These are phyloP conservation scores for Pythium graminicola DNA, from an alignment of 352 stramenopile genomes.

Conservation along the genomic window DNA sequence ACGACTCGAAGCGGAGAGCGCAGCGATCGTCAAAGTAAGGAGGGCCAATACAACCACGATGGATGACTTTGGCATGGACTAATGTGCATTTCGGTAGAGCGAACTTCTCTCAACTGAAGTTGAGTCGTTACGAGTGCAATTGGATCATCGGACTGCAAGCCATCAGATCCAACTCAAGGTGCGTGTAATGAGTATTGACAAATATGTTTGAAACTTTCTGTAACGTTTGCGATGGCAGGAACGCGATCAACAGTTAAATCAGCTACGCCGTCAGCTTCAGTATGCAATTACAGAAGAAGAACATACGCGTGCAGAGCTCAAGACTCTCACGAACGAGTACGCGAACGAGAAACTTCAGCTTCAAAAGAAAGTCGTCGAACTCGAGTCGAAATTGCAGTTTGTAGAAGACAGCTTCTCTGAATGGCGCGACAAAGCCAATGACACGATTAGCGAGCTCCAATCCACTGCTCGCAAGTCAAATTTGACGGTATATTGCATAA, in stretches of 20 bases:
- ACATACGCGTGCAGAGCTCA: slow-evolving; percentile 54
- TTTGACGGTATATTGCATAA: slow-evolving; percentile 36
- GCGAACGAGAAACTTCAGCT: slow-evolving; percentile 51
- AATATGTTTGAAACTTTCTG: not conserved
- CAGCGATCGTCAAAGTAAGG: slow-evolving; percentile 47
- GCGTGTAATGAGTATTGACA: not conserved
- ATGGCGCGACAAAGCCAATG: slow-evolving; percentile 67
- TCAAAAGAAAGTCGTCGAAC: slow-evolving; percentile 64
- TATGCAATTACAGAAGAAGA: slow-evolving; percentile 59
- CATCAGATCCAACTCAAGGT: slow-evolving; percentile 65
- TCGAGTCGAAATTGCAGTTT: slow-evolving; percentile 62
- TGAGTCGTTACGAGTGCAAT: slow-evolving; percentile 45
- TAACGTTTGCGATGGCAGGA: slow-evolving; percentile 17
- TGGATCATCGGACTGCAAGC: slow-evolving; percentile 40
- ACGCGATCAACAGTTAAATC: slow-evolving; percentile 56
- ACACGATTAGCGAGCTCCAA: slow-evolving; percentile 42
- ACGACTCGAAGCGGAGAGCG: slow-evolving; percentile 50
- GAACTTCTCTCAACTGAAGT: slow-evolving; percentile 45
- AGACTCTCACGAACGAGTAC: slow-evolving; percentile 38
- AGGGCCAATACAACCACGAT: not conserved
- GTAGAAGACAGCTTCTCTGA: slow-evolving; percentile 56
- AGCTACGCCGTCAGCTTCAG: slow-evolving; percentile 61
- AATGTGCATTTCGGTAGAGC: slow-evolving; percentile 27
- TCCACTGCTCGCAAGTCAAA: slow-evolving; percentile 36
- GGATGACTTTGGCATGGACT: not conserved